Conservation (phyloP, 768 basidiomycete species). For the Phlebiopsis gigantea region DNA sequence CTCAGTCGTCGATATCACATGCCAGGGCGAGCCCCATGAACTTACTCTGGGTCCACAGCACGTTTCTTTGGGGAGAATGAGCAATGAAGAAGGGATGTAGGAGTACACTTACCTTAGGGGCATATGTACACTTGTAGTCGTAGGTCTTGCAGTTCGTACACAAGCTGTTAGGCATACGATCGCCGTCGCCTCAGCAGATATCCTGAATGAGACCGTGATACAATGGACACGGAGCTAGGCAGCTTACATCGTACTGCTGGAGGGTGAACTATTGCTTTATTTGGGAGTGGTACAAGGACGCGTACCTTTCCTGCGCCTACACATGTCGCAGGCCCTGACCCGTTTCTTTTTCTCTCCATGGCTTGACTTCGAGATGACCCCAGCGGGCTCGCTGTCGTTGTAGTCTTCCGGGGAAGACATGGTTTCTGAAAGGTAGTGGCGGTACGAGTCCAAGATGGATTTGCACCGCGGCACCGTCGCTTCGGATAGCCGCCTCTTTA, state of each 20-base stretch:
- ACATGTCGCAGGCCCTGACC: constrained; percentile 15
- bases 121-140: constrained; percentile 49
- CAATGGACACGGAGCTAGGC: not conserved
- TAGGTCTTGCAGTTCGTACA: constrained; percentile 54
- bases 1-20: not conserved
- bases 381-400: not conserved
- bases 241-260: constrained; percentile 13
- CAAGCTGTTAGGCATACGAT: constrained; percentile 26
- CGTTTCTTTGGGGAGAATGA: constrained; percentile 10
- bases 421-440: not conserved
- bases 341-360: constrained; percentile 3
- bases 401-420: constrained; percentile 9
- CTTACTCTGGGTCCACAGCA: constrained; percentile 10
- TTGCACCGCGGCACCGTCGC: not conserved
- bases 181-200: constrained; percentile 9
- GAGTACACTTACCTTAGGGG: constrained; percentile 40
- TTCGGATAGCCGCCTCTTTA: not conserved
- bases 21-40: not conserved
- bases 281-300: not conserved
- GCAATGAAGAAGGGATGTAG: not conserved
- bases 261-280: not conserved
- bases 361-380: not conserved
- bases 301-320: constrained; percentile 14
- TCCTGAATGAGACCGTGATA: not conserved
- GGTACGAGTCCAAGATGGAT: not conserved